Evolutionary conservation across 345 rosid species (phyloP).

Genomic region (Citrus medica): DNA sequence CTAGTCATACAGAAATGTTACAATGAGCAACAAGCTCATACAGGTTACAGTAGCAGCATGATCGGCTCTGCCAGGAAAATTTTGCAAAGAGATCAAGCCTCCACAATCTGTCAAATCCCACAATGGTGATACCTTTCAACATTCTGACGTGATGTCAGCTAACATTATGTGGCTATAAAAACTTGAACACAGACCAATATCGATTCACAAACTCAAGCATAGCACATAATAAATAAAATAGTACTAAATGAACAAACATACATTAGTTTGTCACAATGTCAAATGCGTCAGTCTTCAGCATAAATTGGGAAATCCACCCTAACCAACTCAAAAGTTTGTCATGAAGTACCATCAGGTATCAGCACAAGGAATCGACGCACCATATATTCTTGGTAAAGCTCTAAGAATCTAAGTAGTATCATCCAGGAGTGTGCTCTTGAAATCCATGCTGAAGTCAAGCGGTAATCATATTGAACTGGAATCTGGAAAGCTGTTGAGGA

Average conservation of each 20-base stretch:
- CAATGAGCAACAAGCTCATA: background rate
- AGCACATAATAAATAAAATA: background rate
- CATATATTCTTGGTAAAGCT: background rate
- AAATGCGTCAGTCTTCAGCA: conserved; percentile 6
- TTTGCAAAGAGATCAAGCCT: background rate
- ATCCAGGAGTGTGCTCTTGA: background rate
- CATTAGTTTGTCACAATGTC: background rate
- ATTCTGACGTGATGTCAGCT: too few species aligned
- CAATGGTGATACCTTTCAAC: too few species aligned
- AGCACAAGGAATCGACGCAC: background rate
- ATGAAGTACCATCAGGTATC: background rate
- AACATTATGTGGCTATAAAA: background rate
- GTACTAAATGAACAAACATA: background rate
- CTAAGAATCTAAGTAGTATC: background rate
- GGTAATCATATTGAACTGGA: conserved; percentile 90
- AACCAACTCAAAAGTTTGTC: conserved; percentile 3
- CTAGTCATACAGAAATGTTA: background rate
- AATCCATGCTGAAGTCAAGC: conserved; percentile 35
- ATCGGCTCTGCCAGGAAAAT: background rate
- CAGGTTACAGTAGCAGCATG: conserved; percentile 2
- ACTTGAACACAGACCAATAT: background rate
- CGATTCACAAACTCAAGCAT: conserved; percentile 6
- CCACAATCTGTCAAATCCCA: background rate
- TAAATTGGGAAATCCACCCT: conserved; percentile 4
- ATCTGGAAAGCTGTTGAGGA: conserved; percentile 97